Conservation (phyloP, 2,329 filamentous ascomycete species). For the Hymenoscyphus salicellus region DNA sequence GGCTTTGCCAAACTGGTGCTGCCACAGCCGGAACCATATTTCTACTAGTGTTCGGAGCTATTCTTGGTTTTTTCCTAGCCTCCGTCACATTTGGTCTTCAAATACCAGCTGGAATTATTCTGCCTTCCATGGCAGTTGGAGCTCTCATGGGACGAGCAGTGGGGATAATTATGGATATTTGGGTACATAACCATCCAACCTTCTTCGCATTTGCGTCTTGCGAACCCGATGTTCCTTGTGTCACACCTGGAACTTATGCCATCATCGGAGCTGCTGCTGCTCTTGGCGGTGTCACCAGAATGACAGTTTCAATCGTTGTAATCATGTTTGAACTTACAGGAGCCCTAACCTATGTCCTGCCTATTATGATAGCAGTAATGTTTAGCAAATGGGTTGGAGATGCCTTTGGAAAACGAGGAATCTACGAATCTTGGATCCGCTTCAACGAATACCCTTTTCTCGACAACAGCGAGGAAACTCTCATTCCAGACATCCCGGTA, state of each 20-base stretch:
- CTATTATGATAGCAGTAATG: slow-evolving; percentile 99
- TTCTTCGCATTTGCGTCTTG: slow-evolving; percentile 78
- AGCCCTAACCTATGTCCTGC: slow-evolving; percentile 90
- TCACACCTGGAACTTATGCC: slow-evolving; percentile 93
- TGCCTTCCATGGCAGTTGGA: slow-evolving; percentile 94
- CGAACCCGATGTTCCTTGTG: slow-evolving; percentile 79
- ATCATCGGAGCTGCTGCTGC: slow-evolving; percentile 94
- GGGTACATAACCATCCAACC: slow-evolving; percentile 74
- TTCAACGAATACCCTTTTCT: slow-evolving; percentile 94
- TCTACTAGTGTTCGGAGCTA: slow-evolving; percentile 75
- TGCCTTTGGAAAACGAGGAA: slow-evolving; percentile 85
- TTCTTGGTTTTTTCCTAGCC: slow-evolving; percentile 81
- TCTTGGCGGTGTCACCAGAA: slow-evolving; percentile 88
- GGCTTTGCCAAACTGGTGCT: slow-evolving; percentile 82
- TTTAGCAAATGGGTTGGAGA: slow-evolving; percentile 97
- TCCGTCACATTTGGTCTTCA: slow-evolving; percentile 89
- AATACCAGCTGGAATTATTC: slow-evolving; percentile 90
- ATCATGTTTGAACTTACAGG: slow-evolving; percentile 99
- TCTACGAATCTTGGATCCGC: slow-evolving; percentile 98
- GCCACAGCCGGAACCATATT: slow-evolving; percentile 80
- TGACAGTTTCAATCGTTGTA: slow-evolving; percentile 97
- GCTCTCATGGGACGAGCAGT: slow-evolving; percentile 85
- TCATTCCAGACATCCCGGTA: slow-evolving; percentile 80
- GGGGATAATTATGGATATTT: slow-evolving; percentile 84
- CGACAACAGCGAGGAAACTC: slow-evolving; percentile 78